These are phyloP conservation scores for Orbilia ellipsospora DNA, from an alignment of 2,329 filamentous ascomycete genomes.

Conservation along the genomic window DNA sequence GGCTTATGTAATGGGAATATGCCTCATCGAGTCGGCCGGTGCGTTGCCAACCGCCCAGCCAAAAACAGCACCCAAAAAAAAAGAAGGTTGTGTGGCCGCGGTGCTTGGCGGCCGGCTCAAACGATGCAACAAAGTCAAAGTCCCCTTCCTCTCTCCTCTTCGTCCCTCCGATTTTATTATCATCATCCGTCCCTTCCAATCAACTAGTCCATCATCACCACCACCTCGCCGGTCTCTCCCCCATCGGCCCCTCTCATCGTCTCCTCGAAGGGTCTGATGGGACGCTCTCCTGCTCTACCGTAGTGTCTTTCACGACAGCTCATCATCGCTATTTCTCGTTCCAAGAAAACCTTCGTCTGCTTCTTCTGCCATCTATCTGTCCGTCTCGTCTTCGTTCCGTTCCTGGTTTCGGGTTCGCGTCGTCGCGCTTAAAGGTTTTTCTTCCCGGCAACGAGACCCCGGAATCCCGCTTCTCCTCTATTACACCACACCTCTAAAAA, in stretches of 20 bases:
- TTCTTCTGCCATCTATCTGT: conserved; percentile 11
- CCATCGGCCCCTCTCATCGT: background rate
- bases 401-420: conserved; percentile 38
- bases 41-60: no score
- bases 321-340: background rate
- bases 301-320: background rate
- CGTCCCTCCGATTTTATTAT: conserved; percentile 1
- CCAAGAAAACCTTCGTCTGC: background rate
- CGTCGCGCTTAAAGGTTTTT: conserved; percentile 49
- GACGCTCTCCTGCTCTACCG: background rate
- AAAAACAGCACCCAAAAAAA: no score
- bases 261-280: conserved; percentile 7
- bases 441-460: conserved; percentile 13
- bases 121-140: conserved; percentile 18
- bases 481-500: conserved; percentile 2
- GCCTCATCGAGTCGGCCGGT: no score
- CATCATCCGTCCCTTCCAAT: conserved; percentile 22
- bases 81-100: conserved; percentile 7
- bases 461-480: conserved; percentile 22
- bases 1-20: no score
- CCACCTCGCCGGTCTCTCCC: background rate
- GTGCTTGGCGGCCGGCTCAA: conserved; percentile 35
- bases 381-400: conserved; percentile 13
- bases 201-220: conserved; percentile 3
- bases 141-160: conserved; percentile 33